phyloP scores from a whole-genome alignment of 768 basidiomycete genomes.

The Dacryopinax spathularia region DNA sequence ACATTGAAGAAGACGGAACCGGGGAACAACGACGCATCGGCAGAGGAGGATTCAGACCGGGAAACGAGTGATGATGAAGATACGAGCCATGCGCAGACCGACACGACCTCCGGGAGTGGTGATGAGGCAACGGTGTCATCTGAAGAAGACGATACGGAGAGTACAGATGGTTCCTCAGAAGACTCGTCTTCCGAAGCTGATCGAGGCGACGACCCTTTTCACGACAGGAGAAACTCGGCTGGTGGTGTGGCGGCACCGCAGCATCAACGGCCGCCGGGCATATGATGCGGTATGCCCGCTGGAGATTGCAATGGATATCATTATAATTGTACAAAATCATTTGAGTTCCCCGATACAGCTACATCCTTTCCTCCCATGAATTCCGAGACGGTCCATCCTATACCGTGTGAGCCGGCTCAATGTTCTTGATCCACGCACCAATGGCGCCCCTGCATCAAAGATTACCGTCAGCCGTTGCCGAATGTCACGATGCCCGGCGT shows the following conservation, averaged over 20 bases:
- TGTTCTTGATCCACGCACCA: slow-evolving; percentile 97
- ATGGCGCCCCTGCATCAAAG: slow-evolving; percentile 56
- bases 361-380: background rate
- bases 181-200: background rate
- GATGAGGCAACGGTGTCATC: background rate
- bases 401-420: slow-evolving; percentile 29
- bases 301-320: slow-evolving; percentile 1
- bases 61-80: background rate
- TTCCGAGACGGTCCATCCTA: background rate
- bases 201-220: background rate
- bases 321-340: background rate
- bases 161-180: background rate
- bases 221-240: background rate
- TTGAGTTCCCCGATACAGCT: background rate
- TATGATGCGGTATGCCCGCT: background rate
- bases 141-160: background rate
- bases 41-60: background rate
- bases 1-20: slow-evolving; percentile 20
- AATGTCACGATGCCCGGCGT: background rate
- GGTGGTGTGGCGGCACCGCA: background rate
- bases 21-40: slow-evolving; percentile 10
- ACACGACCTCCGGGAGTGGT: background rate
- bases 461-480: slow-evolving; percentile 8
- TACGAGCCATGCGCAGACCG: background rate
- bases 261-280: background rate